Evolutionary conservation across 495 filamentous ascomycete genomes (phyloP), one percentile per base, ranked within the genome.

Genomic region (Patellaria atrata): DNA sequence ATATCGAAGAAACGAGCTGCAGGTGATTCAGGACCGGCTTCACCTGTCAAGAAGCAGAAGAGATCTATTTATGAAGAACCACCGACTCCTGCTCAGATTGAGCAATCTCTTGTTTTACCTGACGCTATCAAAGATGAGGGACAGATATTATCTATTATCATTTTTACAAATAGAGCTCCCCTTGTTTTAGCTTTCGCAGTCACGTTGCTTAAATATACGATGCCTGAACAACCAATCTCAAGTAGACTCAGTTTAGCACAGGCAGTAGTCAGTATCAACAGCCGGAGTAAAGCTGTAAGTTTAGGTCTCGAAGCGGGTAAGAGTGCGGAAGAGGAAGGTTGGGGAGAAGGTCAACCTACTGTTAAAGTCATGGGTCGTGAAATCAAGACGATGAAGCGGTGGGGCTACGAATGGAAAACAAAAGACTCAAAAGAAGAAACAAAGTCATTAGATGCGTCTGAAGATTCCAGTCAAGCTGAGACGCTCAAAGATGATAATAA

Each of bases 191-290:
- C 82, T 5, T 89, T 87, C 56, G 78, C 78, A 1, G 68, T 84
- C 11, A 67, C 67, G 38, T 52, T 86, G 32, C 46, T 86, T 28
- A 76, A 75, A 33, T 72, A 76, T 47, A 85, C 82, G 0, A 86
- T 82, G 75, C 79, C 82, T 0, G 73, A 77, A 40, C 82, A 91
- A 50, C 82, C 82, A 3, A 61, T 76, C n/a, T 84, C 78, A 4
- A 82, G 80, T 44, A 64, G 80, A 26, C 55, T 89, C 15, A 86
- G 81, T 50, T 58, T 91, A 15, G 79, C 68, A 0, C 81, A 87
- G 50, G 81, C 78, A 1, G 70, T 85, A 5, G 77, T 86, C 15
- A 83, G 80, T 48, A 70, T 71, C 22, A 85, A 84, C 44, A 79
- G 73, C 38, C 65, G 75, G 38, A 71, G 68, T 10, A 83, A 83